A percentile compares a stretch with the other conserved stretches of the same genome.
These are phyloP conservation scores for Musa balbisiana DNA, from an alignment of 202 grass and related monocot genomes.

Conservation along the genomic window DNA sequence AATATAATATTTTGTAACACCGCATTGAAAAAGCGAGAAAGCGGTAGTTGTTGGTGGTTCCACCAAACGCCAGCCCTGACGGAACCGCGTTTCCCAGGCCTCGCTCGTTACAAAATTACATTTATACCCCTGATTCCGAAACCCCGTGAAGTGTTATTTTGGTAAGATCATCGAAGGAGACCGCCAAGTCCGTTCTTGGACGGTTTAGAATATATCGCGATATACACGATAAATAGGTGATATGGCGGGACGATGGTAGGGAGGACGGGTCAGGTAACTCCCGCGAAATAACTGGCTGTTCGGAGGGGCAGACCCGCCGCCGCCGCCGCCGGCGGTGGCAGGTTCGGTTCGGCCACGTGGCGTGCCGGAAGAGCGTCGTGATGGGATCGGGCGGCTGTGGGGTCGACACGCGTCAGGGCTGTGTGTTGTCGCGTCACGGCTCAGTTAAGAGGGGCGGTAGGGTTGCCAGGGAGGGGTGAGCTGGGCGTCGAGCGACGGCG, in stretches of 20 bases:
- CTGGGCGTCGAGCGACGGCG: not conserved
- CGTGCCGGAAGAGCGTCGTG: not conserved
- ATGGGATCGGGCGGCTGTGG: not conserved
- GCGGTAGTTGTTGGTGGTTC: not conserved
- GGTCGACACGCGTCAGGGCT: not conserved
- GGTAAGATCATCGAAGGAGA: not conserved
- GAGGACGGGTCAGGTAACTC: not conserved
- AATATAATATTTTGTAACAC: not conserved
- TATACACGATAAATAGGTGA: too few relatives aligned
- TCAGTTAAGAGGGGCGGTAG: not conserved
- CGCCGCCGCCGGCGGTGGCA: not conserved
- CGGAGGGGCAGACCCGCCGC: not conserved
- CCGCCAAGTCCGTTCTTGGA: too few relatives aligned
- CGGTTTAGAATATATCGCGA: too few relatives aligned
- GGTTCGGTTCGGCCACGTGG: not conserved
- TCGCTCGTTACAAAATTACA: not conserved
- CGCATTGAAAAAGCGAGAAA: not conserved
- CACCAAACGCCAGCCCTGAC: not conserved
- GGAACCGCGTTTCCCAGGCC: not conserved
- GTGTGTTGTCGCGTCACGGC: not conserved
- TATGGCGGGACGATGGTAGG: too few relatives aligned
- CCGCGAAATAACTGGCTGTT: not conserved
- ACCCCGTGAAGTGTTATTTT: too few relatives aligned
- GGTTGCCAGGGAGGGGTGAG: not conserved
- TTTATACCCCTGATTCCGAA: not conserved